phyloP scores from a whole-genome alignment of 106 monocot species.

The Allium cepa region DNA sequence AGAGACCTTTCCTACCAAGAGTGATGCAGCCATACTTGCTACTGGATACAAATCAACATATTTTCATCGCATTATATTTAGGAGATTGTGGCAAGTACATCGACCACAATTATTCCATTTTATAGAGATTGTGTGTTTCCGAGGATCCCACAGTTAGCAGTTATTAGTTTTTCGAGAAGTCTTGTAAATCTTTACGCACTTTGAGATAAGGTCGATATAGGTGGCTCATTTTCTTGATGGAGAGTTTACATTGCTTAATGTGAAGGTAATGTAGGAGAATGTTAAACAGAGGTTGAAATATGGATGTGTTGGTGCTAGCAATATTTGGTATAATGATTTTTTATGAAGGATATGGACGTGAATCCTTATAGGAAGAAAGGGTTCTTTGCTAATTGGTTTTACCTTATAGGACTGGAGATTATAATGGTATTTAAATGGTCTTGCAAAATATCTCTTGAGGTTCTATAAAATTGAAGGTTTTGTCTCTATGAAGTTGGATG shows the following conservation, averaged over 20 bases:
- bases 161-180: constrained; percentile 63
- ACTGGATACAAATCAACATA: constrained; percentile 50
- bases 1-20: constrained; percentile 17
- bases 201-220: constrained; percentile 58
- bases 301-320: constrained; percentile 30
- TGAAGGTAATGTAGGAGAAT: constrained; percentile 41
- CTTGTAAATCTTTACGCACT: constrained; percentile 38
- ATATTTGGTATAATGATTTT: constrained; percentile 66
- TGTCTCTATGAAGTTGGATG: no score
- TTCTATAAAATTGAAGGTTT: no score
- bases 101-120: constrained; percentile 34
- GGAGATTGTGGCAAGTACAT: constrained; percentile 20
- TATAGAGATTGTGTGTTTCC: constrained; percentile 76
- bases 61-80: constrained; percentile 32
- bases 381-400: constrained; percentile 43
- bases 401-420: constrained; percentile 64
- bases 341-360: constrained; percentile 57
- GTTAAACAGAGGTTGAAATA: constrained; percentile 27
- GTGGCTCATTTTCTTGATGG: constrained; percentile 50
- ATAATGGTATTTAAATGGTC: constrained; percentile 12
- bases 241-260: constrained; percentile 40
- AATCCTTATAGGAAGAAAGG: constrained; percentile 52
- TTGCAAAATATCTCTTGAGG: no score
- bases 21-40: constrained; percentile 60
- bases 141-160: constrained; percentile 56